Evolutionary conservation across 1,284 basidiomycete genomes (phyloP).

Genomic region (Anthracocystis panici-leucophaei): DNA sequence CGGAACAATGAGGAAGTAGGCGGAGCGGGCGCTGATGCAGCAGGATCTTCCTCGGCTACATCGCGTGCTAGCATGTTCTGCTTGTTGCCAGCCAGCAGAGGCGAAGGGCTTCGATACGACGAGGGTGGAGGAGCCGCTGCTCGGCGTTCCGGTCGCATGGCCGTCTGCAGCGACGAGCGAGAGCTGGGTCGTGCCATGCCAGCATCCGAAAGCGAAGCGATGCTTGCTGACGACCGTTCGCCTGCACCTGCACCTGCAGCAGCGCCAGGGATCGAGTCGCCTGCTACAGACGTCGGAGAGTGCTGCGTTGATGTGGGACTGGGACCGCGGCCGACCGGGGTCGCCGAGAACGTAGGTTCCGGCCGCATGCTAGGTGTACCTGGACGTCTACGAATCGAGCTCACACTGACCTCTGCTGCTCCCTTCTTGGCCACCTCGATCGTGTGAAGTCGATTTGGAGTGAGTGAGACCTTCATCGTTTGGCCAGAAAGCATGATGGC

Average conservation of each 20-base stretch:
- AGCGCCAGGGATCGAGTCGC: conserved; percentile 1
- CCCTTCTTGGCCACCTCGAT: conserved; percentile 58
- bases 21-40: neutral
- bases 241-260: neutral
- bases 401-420: conserved; percentile 17
- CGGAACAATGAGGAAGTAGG: conserved; percentile 7
- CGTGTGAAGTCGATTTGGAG: conserved; percentile 74
- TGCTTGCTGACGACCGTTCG: conserved; percentile 18
- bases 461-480: conserved; percentile 81
- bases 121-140: conserved; percentile 43
- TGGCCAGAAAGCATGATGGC: conserved; percentile 59
- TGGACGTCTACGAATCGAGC: conserved; percentile 36
- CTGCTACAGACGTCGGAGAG: conserved; percentile 12
- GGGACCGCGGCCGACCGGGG: conserved; percentile 15
- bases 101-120: conserved; percentile 46
- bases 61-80: conserved; percentile 22
- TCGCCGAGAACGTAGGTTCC: conserved; percentile 13
- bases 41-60: conserved; percentile 19
- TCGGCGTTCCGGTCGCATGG: conserved; percentile 37
- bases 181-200: conserved; percentile 31
- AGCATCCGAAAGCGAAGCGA: conserved; percentile 14
- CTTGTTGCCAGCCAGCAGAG: conserved; percentile 26
- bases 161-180: conserved; percentile 29
- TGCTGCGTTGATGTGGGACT: conserved; percentile 18
- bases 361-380: conserved; percentile 39